These are phyloP conservation scores for Dryas drummondii DNA, from an alignment of 306 rosid genomes.

Conservation along the genomic window DNA sequence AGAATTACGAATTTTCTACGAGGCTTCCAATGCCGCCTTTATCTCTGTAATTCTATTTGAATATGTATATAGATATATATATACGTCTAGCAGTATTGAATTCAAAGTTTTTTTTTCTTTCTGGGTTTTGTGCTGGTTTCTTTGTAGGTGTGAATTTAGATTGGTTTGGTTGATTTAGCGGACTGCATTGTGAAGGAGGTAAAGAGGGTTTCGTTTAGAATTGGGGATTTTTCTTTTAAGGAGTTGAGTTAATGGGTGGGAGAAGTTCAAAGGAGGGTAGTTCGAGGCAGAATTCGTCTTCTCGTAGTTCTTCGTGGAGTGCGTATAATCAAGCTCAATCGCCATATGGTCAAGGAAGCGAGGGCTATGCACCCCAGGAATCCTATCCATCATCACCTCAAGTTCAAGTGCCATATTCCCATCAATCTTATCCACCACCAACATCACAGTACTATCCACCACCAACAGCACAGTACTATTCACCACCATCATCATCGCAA, in stretches of 20 bases:
- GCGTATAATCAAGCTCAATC: constrained; percentile 24
- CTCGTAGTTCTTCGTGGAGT: constrained; percentile 35
- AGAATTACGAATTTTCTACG: neutral
- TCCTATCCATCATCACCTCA: constrained; percentile 36
- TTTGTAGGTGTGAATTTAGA: constrained; percentile 12
- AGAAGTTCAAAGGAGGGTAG: constrained; percentile 58
- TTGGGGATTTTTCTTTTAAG: neutral
- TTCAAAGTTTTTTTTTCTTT: neutral
- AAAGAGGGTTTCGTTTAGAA: constrained; percentile 24
- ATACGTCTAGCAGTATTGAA: neutral
- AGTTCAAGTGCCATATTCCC: too few species aligned
- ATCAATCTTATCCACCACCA: constrained; percentile 32
- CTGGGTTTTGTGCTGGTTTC: constrained; percentile 20
- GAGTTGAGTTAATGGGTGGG: constrained; percentile 68
- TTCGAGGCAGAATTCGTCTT: constrained; percentile 41
- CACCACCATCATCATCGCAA: constrained; percentile 19
- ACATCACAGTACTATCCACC: constrained; percentile 18
- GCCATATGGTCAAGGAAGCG: constrained; percentile 46
- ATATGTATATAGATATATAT: neutral
- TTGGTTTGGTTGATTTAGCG: constrained; percentile 18
- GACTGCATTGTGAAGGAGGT: constrained; percentile 23
- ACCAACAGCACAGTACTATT: neutral
- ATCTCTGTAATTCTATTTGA: neutral
- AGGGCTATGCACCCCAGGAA: constrained; percentile 44
- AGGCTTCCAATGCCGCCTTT: neutral